Evolutionary conservation across 495 filamentous ascomycete species (phyloP).

Genomic region (Hyaloscypha finlandica): DNA sequence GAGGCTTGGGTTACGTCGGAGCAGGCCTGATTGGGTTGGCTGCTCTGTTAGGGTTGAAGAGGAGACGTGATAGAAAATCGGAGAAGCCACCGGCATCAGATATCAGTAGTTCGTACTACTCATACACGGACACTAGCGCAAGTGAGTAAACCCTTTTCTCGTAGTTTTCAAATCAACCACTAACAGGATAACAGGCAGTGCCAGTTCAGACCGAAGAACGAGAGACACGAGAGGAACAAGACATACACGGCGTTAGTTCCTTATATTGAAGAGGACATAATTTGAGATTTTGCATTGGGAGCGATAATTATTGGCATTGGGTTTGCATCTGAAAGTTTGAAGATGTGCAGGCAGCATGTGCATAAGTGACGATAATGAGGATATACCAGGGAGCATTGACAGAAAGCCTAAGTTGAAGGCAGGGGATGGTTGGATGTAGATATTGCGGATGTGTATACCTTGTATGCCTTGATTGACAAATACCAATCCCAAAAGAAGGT

Average conservation of each 20-base stretch:
- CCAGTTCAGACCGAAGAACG: conserved; percentile 43
- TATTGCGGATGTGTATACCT: conserved; percentile 1
- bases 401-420: neutral
- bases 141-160: conserved; percentile 41
- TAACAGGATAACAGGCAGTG: conserved; percentile 45
- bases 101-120: conserved; percentile 45
- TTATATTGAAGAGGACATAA: conserved; percentile 16
- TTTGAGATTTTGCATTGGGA: conserved; percentile 16
- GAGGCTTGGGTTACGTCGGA: conserved; percentile 61
- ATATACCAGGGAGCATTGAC: neutral
- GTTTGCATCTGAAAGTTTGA: neutral
- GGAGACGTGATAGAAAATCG: conserved; percentile 55
- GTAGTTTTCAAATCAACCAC: conserved; percentile 20
- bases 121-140: conserved; percentile 46
- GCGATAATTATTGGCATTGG: conserved; percentile 13
- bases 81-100: conserved; percentile 51
- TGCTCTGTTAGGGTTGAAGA: conserved; percentile 74
- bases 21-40: conserved; percentile 68
- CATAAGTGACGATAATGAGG: neutral
- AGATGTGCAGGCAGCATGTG: neutral
- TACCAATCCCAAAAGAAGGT: neutral
- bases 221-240: conserved; percentile 38
- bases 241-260: conserved; percentile 16
- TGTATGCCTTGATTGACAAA: neutral
- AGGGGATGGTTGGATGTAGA: conserved; percentile 1